Percentiles rank a stretch among this genome's conserved stretches.
Evolutionary conservation across 1,284 basidiomycete species (phyloP).

Genomic region (Rhodotorula sp.): DNA sequence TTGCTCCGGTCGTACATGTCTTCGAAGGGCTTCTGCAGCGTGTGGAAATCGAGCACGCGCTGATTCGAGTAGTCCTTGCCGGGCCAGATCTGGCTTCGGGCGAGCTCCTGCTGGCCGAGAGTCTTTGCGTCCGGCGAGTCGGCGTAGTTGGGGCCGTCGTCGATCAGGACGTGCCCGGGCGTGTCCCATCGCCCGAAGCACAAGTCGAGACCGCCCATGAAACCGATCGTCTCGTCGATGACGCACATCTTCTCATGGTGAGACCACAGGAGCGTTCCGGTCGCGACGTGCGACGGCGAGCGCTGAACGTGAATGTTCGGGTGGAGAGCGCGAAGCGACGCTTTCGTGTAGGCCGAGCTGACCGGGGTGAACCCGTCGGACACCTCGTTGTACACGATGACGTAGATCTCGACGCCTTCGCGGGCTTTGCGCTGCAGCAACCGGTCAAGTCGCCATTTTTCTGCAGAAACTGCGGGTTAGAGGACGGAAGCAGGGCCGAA

Average conservation of each 20-base stretch:
- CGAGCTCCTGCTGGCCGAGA: not conserved
- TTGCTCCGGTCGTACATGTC: slow-evolving; percentile 90
- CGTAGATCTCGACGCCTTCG: slow-evolving; percentile 93
- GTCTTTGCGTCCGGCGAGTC: slow-evolving; percentile 27
- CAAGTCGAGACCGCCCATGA: slow-evolving; percentile 95
- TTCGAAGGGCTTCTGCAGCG: slow-evolving; percentile 83
- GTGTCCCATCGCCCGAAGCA: slow-evolving; percentile 69
- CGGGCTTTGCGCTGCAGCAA: slow-evolving; percentile 88
- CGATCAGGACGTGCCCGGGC: slow-evolving; percentile 83
- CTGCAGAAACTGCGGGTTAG: slow-evolving; percentile 57
- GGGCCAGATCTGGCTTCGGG: slow-evolving; percentile 45
- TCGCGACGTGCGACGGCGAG: slow-evolving; percentile 95
- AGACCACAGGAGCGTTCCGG: slow-evolving; percentile 97
- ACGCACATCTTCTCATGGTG: slow-evolving; percentile 99
- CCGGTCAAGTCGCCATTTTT: slow-evolving; percentile 82
- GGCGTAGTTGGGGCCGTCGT: slow-evolving; percentile 61
- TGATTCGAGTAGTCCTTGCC: slow-evolving; percentile 91
- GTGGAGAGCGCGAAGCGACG: slow-evolving; percentile 77
- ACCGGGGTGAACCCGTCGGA: slow-evolving; percentile 83
- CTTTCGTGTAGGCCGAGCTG: slow-evolving; percentile 76
- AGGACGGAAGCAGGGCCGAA: no score
- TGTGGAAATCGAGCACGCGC: slow-evolving; percentile 81
- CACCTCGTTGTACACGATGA: slow-evolving; percentile 96
- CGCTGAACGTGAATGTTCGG: slow-evolving; percentile 95
- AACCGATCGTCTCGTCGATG: slow-evolving; percentile 94